Conservation (phyloP, 2,329 filamentous ascomycete species). For the Aspergillus tanneri region DNA sequence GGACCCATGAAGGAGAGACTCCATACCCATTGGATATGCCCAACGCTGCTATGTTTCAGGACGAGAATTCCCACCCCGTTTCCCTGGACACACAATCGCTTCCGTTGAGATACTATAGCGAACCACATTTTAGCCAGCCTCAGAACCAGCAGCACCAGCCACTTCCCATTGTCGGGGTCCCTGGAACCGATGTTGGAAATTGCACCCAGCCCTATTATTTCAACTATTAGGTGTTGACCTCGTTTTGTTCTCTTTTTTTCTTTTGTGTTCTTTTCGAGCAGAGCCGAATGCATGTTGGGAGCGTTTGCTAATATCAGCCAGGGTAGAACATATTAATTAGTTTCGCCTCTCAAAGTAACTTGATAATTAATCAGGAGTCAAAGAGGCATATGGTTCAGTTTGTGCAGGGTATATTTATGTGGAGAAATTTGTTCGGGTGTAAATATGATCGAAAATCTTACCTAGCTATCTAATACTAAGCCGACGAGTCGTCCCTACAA, state of each 20-base stretch:
- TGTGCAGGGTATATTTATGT: too few relatives aligned
- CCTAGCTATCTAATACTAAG: too few relatives aligned
- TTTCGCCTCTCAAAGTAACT: too few relatives aligned
- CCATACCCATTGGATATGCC: constrained; percentile 11
- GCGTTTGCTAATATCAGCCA: not conserved
- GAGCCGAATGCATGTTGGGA: not conserved
- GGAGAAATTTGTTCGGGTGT: too few relatives aligned
- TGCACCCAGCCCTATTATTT: constrained; percentile 31
- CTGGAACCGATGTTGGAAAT: constrained; percentile 17
- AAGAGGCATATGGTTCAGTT: too few relatives aligned
- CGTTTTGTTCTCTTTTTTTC: not conserved
- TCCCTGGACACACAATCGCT: constrained; percentile 14
- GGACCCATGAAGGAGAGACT: constrained; percentile 3
- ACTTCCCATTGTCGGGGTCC: constrained; percentile 15
- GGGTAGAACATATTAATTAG: not conserved
- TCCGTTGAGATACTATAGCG: constrained; percentile 18
- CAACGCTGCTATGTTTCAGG: constrained; percentile 8
- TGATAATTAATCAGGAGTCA: too few relatives aligned
- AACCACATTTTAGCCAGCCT: constrained; percentile 9
- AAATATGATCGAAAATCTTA: too few relatives aligned
- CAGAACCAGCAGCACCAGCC: constrained; percentile 11
- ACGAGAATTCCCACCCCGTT: constrained; percentile 5
- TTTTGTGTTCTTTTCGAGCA: constrained; percentile 1
- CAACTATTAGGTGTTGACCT: constrained; percentile 21
- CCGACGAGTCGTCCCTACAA: too few relatives aligned